phyloP scores from a whole-genome alignment of 306 rosid genomes.

The Trifolium pratense region DNA sequence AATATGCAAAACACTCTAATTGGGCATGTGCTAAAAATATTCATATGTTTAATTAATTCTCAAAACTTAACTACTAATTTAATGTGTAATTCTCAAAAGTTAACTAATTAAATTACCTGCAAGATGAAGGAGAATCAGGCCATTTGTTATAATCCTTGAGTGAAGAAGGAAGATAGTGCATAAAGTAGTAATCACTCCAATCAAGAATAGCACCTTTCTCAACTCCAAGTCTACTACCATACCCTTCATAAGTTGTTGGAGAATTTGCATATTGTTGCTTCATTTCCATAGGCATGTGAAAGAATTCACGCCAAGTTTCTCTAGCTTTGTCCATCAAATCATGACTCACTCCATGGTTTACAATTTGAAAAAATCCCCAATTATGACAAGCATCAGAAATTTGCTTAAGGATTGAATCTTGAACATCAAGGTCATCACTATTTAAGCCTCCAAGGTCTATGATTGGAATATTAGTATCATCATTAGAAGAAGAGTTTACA shows the following conservation, averaged over 20 bases:
- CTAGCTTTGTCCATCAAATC: conserved; percentile 63
- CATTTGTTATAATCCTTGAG: conserved; percentile 71
- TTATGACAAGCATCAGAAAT: conserved; percentile 68
- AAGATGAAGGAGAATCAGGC: conserved; percentile 57
- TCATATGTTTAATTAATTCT: no score
- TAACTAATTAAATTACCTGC: conserved; percentile 33
- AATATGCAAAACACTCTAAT: not conserved
- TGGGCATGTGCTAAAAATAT: not conserved
- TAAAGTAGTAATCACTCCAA: conserved; percentile 88
- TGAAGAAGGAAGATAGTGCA: conserved; percentile 69
- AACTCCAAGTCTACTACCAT: conserved; percentile 85
- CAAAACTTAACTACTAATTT: no score
- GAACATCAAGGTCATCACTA: not conserved
- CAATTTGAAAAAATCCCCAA: conserved; percentile 83
- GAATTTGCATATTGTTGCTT: conserved; percentile 74
- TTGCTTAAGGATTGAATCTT: conserved; percentile 25
- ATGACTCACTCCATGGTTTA: conserved; percentile 70
- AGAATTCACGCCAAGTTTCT: conserved; percentile 68
- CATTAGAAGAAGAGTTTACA: not conserved
- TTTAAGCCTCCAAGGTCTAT: conserved; percentile 62
- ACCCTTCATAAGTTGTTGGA: conserved; percentile 84
- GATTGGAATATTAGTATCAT: conserved; percentile 60
- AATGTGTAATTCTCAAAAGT: not conserved
- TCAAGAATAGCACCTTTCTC: conserved; percentile 86
- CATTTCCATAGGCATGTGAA: conserved; percentile 68